Percentiles rank a stretch among this genome's conserved stretches.
phyloP scores from a whole-genome alignment of 495 filamentous ascomycete genomes.

The Trichoderma asperelloides region DNA sequence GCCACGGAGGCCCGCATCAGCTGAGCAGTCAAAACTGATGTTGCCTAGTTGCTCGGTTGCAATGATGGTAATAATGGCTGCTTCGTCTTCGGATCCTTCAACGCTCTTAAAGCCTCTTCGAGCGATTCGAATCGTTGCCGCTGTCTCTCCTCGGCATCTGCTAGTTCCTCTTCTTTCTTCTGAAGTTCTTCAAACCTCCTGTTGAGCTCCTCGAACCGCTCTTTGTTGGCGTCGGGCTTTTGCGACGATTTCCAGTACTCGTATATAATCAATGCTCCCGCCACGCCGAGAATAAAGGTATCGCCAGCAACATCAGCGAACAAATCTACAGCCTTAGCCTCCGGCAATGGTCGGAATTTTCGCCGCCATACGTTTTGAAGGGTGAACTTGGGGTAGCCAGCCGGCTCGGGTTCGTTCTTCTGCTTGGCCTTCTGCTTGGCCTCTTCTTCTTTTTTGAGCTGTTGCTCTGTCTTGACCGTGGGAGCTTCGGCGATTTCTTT shows the following conservation, averaged over 20 bases:
- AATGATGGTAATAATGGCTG: slow-evolving; percentile 29
- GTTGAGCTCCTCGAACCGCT: slow-evolving; percentile 64
- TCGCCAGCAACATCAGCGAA: slow-evolving; percentile 95
- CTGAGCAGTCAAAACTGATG: neutral
- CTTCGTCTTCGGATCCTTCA: slow-evolving; percentile 46
- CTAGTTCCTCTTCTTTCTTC: slow-evolving; percentile 53
- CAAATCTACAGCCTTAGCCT: slow-evolving; percentile 88
- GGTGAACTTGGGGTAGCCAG: slow-evolving; percentile 12
- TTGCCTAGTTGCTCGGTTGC: neutral
- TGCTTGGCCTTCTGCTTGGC: slow-evolving; percentile 50
- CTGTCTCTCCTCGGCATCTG: slow-evolving; percentile 51
- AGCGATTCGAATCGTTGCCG: slow-evolving; percentile 51
- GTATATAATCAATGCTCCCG: slow-evolving; percentile 66
- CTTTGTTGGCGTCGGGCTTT: slow-evolving; percentile 60
- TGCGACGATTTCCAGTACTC: slow-evolving; percentile 66
- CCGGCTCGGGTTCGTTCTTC: slow-evolving; percentile 24
- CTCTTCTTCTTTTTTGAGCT: slow-evolving; percentile 55
- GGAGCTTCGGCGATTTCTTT: slow-evolving; percentile 61
- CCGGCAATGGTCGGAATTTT: slow-evolving; percentile 64
- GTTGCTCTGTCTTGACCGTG: slow-evolving; percentile 72
- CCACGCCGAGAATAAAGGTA: slow-evolving; percentile 77
- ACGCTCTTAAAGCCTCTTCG: slow-evolving; percentile 57
- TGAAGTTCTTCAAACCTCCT: slow-evolving; percentile 51
- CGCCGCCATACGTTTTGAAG: slow-evolving; percentile 38
- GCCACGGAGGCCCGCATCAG: neutral